Conservation (phyloP, 768 basidiomycete species). For the Termitomyces sp. region DNA sequence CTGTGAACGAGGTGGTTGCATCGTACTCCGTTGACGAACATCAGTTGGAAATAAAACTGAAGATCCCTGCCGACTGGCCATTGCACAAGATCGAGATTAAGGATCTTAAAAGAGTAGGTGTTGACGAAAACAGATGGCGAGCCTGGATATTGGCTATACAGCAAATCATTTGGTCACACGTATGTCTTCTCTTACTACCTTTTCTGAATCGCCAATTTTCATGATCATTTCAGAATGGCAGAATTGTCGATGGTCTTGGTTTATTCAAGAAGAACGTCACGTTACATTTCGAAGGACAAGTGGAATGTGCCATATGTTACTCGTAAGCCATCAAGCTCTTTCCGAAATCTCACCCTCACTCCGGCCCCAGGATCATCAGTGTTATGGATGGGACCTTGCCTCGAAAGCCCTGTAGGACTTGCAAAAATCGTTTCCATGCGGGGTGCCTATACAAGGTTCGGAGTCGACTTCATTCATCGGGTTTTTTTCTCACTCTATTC, state of each 20-base stretch:
- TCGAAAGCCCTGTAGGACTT: conserved; percentile 88
- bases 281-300: conserved; percentile 91
- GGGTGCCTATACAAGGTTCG: conserved; percentile 84
- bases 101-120: conserved; percentile 80
- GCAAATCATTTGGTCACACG: conserved; percentile 85
- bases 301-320: conserved; percentile 96
- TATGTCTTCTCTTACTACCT: conserved; percentile 31
- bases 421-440: conserved; percentile 92
- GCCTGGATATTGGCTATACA: conserved; percentile 92
- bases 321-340: conserved; percentile 46
- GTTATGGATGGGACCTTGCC: conserved; percentile 86
- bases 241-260: conserved; percentile 80
- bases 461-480: background rate
- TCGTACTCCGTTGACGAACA: conserved; percentile 91
- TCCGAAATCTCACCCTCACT: background rate
- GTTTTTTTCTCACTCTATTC: background rate
- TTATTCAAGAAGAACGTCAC: conserved; percentile 94
- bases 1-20: conserved; percentile 77
- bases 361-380: conserved; percentile 69
- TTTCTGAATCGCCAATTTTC: background rate
- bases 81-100: conserved; percentile 83
- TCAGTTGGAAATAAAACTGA: conserved; percentile 80
- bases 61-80: conserved; percentile 89
- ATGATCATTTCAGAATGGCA: conserved; percentile 61
- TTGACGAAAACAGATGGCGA: conserved; percentile 86